These are phyloP conservation scores for Populus simonii DNA, from an alignment of 345 rosid species.

Conservation along the genomic window DNA sequence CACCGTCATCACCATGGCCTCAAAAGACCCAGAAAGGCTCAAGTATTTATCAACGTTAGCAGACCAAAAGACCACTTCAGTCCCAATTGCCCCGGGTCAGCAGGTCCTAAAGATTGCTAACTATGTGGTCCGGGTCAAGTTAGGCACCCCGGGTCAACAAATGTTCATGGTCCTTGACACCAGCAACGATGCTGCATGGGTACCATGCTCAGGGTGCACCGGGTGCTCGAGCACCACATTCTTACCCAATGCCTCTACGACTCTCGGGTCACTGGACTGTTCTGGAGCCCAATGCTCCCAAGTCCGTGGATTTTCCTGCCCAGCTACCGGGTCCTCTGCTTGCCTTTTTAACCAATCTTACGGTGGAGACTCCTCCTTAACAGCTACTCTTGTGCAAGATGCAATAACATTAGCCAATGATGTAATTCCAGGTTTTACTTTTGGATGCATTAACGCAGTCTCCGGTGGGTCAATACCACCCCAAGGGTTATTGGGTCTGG, in stretches of 20 bases:
- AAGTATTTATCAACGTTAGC: conserved; percentile 51
- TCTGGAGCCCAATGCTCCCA: conserved; percentile 66
- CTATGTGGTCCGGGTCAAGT: conserved; percentile 65
- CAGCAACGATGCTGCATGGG: conserved; percentile 71
- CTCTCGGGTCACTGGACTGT: conserved; percentile 55
- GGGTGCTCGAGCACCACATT: conserved; percentile 61
- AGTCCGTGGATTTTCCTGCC: conserved; percentile 67
- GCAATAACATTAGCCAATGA: conserved; percentile 49
- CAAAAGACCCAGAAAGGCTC: conserved; percentile 59
- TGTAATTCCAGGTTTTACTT: conserved; percentile 45
- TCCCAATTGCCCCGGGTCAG: conserved; percentile 70
- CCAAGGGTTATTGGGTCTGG: conserved; percentile 79
- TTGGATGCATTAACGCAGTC: conserved; percentile 58
- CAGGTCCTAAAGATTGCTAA: conserved; percentile 45
- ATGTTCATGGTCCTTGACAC: conserved; percentile 87
- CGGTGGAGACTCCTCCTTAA: conserved; percentile 74
- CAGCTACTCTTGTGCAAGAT: conserved; percentile 63
- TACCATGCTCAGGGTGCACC: conserved; percentile 65
- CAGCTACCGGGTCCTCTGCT: conserved; percentile 33
- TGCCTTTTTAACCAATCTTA: conserved; percentile 82
- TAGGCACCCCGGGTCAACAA: conserved; percentile 76
- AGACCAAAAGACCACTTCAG: conserved; percentile 45
- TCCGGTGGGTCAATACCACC: conserved; percentile 69
- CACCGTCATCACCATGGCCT: conserved; percentile 68
- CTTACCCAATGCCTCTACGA: conserved; percentile 50